Base-by-base conservation (phyloP, 2,329 filamentous ascomycete species). In the Calonectria naviculata region DNA sequence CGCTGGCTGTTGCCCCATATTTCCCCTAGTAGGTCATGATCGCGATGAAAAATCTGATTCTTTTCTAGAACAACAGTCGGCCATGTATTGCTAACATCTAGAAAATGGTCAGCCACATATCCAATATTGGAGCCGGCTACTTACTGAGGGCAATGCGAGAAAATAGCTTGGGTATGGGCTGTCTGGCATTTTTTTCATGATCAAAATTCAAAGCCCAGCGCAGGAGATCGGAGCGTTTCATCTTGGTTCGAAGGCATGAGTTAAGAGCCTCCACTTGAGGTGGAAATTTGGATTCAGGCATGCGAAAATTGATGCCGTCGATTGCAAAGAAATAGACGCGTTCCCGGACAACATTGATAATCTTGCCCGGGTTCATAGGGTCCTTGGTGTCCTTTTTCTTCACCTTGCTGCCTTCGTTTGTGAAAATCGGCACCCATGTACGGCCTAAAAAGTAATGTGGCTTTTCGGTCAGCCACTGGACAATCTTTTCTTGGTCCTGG, bases 141-240 rank as follows among this genome's bases (percentile, higher is more conserved):
- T 74, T 80, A 90, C 88, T 89, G 1, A 92, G 81, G 3, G 86
- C 80, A 44, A 91, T 86, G 12, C 90, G 86, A 0, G 89, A 88
- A 73, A 91, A 93, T 0, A 92, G 80, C 72, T 92, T 93, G 3
- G 89, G 80, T 6, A 85, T 82, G 0, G 86, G 82, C 69, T 92
- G 87, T 0, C 78, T 10, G 4, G 80, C 74, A 68, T 89, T 92
- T 0, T 80, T 70, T 4, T 81, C 13, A 17, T 58, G 13, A 4
- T 58, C 75, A 2, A 87, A 78, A 26, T 86, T 83, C 31, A 92
- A 79, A 0, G 90, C 83, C 88, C 88, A 91, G 29, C 87, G 81
- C 2, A 92, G 74, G 72, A 92, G 83, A 1, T 81, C 76, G 26
- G 75, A 78, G 2, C 84, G 80, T 3, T 75, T 78, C 74, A 89